Evolutionary conservation across 2,329 filamentous ascomycete genomes (phyloP).

Genomic region (Hysterium pulicare): DNA sequence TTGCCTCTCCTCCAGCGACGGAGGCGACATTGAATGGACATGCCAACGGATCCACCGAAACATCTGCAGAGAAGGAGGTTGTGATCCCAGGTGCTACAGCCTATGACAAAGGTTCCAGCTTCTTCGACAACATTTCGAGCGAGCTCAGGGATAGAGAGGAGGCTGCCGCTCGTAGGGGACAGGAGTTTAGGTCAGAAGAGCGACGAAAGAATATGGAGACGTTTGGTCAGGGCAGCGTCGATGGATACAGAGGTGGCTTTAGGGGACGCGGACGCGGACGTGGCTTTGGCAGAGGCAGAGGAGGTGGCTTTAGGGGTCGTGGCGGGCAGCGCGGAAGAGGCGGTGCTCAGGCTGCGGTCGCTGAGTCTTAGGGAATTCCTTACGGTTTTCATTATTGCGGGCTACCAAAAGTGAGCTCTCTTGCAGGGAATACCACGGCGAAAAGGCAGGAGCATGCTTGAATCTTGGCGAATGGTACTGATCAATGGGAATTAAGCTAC

Average conservation of each 20-base stretch:
- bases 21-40: conserved; percentile 37
- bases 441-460: too few relatives aligned
- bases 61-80: conserved; percentile 38
- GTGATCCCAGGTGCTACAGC: conserved; percentile 48
- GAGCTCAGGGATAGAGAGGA: conserved; percentile 87
- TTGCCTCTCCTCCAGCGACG: conserved; percentile 20
- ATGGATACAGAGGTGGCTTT: conserved; percentile 73
- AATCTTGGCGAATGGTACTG: too few relatives aligned
- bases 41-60: conserved; percentile 29
- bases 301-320: conserved; percentile 47
- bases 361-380: background rate
- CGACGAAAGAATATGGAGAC: conserved; percentile 96
- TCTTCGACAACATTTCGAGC: conserved; percentile 98
- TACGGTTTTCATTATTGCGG: too few relatives aligned
- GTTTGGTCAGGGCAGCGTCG: conserved; percentile 93
- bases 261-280: conserved; percentile 76
- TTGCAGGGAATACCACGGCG: too few relatives aligned
- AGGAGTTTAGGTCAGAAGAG: conserved; percentile 88
- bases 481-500: too few relatives aligned
- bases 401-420: too few relatives aligned
- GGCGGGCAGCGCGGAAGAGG: conserved; percentile 29
- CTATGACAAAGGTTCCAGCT: conserved; percentile 86
- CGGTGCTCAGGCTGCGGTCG: conserved; percentile 2
- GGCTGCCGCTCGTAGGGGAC: conserved; percentile 61
- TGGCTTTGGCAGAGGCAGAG: conserved; percentile 52